phyloP scores from a whole-genome alignment of 495 filamentous ascomycete species.

The Hypoxylon fragiforme region DNA sequence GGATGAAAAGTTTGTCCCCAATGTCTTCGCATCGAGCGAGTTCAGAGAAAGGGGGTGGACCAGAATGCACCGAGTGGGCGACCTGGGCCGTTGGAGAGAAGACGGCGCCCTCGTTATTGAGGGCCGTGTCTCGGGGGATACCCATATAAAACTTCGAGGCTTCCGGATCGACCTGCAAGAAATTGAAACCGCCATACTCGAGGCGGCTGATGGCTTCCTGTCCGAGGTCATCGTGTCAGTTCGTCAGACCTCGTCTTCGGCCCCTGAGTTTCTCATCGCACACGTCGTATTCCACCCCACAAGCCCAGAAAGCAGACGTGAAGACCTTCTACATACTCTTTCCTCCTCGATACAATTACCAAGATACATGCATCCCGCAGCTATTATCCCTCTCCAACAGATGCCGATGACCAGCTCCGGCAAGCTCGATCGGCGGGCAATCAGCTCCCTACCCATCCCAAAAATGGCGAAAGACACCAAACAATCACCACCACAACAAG shows the following conservation, averaged over 20 bases:
- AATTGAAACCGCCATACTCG: conserved; percentile 45
- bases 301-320: not conserved
- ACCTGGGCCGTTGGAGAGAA: conserved; percentile 36
- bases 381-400: conserved; percentile 39
- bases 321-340: conserved; percentile 6
- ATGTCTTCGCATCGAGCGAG: conserved; percentile 34
- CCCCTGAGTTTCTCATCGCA: conserved; percentile 40
- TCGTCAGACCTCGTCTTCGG: not conserved
- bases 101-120: conserved; percentile 47
- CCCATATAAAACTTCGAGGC: conserved; percentile 57
- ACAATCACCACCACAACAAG: not conserved
- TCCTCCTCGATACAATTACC: conserved; percentile 42
- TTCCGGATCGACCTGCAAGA: conserved; percentile 57
- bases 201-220: conserved; percentile 30
- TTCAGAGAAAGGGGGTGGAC: conserved; percentile 38
- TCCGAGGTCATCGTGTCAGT: conserved; percentile 41
- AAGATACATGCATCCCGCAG: conserved; percentile 51
- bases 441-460: conserved; percentile 41
- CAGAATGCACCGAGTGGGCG: conserved; percentile 47
- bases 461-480: not conserved
- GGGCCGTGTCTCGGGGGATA: conserved; percentile 50
- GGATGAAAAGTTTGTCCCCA: conserved; percentile 37
- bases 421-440: conserved; percentile 44
- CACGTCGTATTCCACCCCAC: conserved; percentile 32
- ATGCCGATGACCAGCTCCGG: conserved; percentile 47